Evolutionary conservation across 106 monocot genomes (phyloP).

Genomic region (Vanilla planifolia): DNA sequence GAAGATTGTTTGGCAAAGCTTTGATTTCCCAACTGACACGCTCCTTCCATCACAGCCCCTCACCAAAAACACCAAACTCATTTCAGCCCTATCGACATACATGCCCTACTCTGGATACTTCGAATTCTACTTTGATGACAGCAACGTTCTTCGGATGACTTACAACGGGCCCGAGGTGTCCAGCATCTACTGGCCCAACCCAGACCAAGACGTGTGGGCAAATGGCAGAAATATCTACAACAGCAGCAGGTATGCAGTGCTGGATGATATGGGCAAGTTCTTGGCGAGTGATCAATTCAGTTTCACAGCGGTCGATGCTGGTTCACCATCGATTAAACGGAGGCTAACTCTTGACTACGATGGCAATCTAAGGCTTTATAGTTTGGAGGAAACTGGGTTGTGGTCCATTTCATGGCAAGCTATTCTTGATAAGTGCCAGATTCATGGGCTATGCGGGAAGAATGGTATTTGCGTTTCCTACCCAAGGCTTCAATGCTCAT

Average conservation of each 20-base stretch:
- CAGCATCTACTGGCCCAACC: constrained; percentile 44
- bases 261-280: constrained; percentile 30
- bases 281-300: constrained; percentile 16
- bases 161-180: constrained; percentile 37
- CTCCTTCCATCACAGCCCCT: constrained; percentile 36
- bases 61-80: constrained; percentile 23
- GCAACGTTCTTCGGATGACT: constrained; percentile 15
- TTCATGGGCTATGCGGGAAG: constrained; percentile 47
- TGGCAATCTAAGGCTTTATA: constrained; percentile 64
- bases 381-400: constrained; percentile 19
- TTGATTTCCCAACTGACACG: constrained; percentile 36
- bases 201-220: constrained; percentile 8
- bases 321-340: constrained; percentile 14
- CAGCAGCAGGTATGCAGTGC: constrained; percentile 30
- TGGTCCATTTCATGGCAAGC: constrained; percentile 46
- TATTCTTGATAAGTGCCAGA: constrained; percentile 8
- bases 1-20: constrained; percentile 30
- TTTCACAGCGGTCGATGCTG: constrained; percentile 24
- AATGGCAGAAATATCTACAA: constrained; percentile 44
- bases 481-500: constrained; percentile 19
- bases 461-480: constrained; percentile 45
- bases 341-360: constrained; percentile 54
- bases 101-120: constrained; percentile 24
- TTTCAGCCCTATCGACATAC: neutral
- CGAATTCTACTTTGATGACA: constrained; percentile 16